A percentile compares a stretch with the other conserved stretches of the same genome.
Conservation (phyloP, 2,329 filamentous ascomycete species). For the Penicillium corylophilum region DNA sequence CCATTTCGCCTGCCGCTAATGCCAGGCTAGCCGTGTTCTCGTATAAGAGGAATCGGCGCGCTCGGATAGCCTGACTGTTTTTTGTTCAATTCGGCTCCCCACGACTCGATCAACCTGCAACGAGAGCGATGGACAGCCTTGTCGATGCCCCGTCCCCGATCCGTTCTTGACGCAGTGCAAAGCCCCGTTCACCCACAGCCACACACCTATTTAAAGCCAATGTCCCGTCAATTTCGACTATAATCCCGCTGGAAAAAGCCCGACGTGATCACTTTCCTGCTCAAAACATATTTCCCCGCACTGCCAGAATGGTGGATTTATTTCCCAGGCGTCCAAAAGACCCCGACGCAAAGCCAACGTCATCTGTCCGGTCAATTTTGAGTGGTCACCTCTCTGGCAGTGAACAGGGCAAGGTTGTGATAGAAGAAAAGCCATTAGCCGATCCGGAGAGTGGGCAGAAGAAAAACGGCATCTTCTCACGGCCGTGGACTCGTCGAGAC, state of each 20-base stretch:
- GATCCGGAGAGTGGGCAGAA: neutral
- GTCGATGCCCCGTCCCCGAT: neutral
- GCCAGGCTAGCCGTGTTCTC: slow-evolving; percentile 1
- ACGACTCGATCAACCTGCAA: neutral
- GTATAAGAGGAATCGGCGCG: slow-evolving; percentile 1
- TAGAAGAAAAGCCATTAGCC: neutral
- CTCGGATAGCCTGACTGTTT: neutral
- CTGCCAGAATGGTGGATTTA: neutral
- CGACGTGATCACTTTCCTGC: neutral
- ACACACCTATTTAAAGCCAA: neutral
- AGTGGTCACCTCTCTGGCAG: slow-evolving; percentile 2
- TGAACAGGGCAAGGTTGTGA: neutral
- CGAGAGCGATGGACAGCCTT: slow-evolving; percentile 1
- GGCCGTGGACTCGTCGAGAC: slow-evolving; percentile 16
- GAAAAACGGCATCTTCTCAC: slow-evolving; percentile 8
- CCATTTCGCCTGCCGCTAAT: neutral
- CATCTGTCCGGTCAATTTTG: slow-evolving; percentile 3
- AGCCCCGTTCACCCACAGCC: slow-evolving; percentile 12
- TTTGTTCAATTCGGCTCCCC: neutral
- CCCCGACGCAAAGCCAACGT: neutral
- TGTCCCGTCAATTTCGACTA: neutral
- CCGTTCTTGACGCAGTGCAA: neutral
- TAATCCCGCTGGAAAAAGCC: neutral
- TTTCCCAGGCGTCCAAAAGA: neutral
- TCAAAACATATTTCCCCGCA: neutral